Evolutionary conservation across 768 basidiomycete species (phyloP), one percentile per base, ranked within the genome.

Genomic region (Agrocybe praecox): DNA sequence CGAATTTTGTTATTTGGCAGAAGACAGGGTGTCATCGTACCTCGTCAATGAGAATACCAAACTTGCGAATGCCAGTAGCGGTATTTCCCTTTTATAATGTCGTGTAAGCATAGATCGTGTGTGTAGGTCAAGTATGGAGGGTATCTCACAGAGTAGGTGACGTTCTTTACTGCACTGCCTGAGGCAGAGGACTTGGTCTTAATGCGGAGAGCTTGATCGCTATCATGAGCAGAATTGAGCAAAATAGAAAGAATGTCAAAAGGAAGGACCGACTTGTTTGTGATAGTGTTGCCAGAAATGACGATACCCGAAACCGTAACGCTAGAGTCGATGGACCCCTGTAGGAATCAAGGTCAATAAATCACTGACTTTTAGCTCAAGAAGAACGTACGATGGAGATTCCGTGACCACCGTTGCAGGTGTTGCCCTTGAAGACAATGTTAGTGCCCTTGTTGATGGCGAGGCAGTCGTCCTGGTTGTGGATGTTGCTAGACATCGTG

Each of bases 11-110:
- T 24, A 17, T n/a, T 7, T 22, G 19, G 2, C 21, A 12, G 24
- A 18, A 15, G 26, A 36, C 11, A 45, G 23, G 0, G 26, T 6
- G 24, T 9, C 14, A 8, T 55, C 69, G 7, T 54, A 79, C 81
- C 69, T 86, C 81, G 63, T 86, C 82, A 42, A 89, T 85, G 59
- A 89, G 48, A 0, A 89, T 69, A 24, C 87, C 88, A 54, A 80
- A 88, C 19, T 66, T 15, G 1, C 70, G 72, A 11, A 80, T 72
- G 5, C 80, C 80, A 8, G 69, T 78, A 1, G 78, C 84, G 12
- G 76, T 81, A 65, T 88, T 88, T 26, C 75, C 81, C 76, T 82
- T 33, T 18, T 22, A 18, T 10, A 43, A 3, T 14, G 19, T 14
- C n/a, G 40, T 26, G 40, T 47, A n/a, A 53, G 29, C 32, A 46